Evolutionary conservation across 306 rosid genomes (phyloP), one percentile per base, ranked within the genome.

Genomic region (Urtica urens): DNA sequence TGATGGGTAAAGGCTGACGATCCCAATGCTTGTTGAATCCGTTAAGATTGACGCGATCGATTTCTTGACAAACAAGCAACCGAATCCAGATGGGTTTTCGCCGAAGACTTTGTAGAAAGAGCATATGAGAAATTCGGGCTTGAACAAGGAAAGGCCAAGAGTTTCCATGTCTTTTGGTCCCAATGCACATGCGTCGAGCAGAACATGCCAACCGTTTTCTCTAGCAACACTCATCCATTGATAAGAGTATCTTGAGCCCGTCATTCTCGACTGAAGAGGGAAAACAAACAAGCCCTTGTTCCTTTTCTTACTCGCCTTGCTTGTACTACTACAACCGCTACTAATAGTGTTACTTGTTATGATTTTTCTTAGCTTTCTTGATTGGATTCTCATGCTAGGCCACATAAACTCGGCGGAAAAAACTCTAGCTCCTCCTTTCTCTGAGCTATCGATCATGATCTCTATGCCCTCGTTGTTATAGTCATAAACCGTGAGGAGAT

Each of bases 91-190:
- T 7, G 96, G 95, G 52, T 74, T 76, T 44, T 88, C 72, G 7
- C 95, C 95, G 11, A 78, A 76, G 7, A 88, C 61, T 63, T 76
- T 78, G 67, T 64, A 83, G 51, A 88, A 83, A 1, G 96, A 78
- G 48, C 93, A 83, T 21, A 81, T 47, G 56, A 83, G 63, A 14
- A 83, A 80, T 34, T 88, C 95, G 31, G 96, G 96, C 69, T 72
- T 74, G 31, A 83, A 83, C 10, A 88, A 53, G 19, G 94, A 80
- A 48, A 88, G 72, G 22, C 94, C 95, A 52, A 83, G 62, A 5
- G 83, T 81, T 38, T 69, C 82, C 86, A 72, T 80, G 51, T 78
- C 96, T 42, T 83, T 87, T 4, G 96, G 81, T 30, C 87, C 93
- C 40, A 83, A 59, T 2, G 88, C 69, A 41, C 81, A 76, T 37